These are phyloP conservation scores for Alternaria postmessia DNA, from an alignment of 2,329 filamentous ascomycete genomes.

Conservation along the genomic window DNA sequence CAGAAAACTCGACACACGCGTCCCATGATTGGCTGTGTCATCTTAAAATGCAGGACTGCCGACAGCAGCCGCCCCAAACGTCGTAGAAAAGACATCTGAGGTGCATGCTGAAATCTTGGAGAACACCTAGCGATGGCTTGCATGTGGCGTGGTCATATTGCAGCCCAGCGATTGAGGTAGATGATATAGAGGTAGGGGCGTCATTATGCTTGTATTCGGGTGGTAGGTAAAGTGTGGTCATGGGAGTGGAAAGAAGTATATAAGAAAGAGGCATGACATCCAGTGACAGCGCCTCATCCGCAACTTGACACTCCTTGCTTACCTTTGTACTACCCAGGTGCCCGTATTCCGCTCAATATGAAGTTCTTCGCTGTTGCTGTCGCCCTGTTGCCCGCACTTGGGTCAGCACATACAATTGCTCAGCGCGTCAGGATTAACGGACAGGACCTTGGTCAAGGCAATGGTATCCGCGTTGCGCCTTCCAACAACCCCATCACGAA, in stretches of 20 bases:
- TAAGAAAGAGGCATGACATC: constrained; percentile 14
- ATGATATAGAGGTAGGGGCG: constrained; percentile 8
- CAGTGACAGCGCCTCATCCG: constrained; percentile 4
- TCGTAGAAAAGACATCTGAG: constrained; percentile 11
- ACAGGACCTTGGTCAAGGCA: constrained; percentile 59
- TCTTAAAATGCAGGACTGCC: neutral
- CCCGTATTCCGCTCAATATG: constrained; percentile 25
- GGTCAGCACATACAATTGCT: constrained; percentile 55
- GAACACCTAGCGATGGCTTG: constrained; percentile 10
- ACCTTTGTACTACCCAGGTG: neutral
- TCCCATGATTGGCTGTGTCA: neutral
- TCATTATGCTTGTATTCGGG: constrained; percentile 8
- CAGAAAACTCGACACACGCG: neutral
- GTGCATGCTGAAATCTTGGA: constrained; percentile 17
- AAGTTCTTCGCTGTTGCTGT: constrained; percentile 37
- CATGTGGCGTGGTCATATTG: constrained; percentile 22
- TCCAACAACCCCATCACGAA: constrained; percentile 62
- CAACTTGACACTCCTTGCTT: neutral
- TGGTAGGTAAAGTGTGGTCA: neutral
- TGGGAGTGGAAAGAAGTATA: constrained; percentile 11
- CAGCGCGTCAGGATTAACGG: constrained; percentile 53
- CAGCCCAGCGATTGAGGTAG: constrained; percentile 11
- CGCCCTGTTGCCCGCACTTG: constrained; percentile 42
- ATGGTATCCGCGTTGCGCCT: constrained; percentile 59
- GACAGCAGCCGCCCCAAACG: neutral